Evolutionary conservation across 2,329 filamentous ascomycete species (phyloP), one percentile per base, ranked within the genome.

Genomic region (Teratosphaeria epicoccoides): DNA sequence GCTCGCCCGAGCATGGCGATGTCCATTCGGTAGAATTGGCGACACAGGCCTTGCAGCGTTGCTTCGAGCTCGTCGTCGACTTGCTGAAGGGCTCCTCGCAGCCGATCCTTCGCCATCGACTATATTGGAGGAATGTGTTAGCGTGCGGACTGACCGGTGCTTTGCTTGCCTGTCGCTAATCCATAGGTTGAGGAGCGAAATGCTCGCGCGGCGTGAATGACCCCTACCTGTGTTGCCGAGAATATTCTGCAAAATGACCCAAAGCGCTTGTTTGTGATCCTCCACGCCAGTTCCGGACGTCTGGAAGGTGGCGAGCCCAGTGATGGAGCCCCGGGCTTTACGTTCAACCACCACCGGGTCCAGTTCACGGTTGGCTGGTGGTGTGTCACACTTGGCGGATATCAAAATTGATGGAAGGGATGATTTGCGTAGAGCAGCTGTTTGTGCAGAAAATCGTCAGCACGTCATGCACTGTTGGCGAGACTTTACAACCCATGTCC

Each of bases 321-420:
- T 85, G 14, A 84, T 77, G 54, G 84, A 78, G 59, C 68, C 65
- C 57, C 71, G 74, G 37, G 85, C 87, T 57, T 79, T 74, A 47
- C 78, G 71, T 62, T 87, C 83, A 52, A 93, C 77, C 51, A 73
- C 78, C 24, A 81, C 76, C 12, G 84, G 79, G 63, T 91, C 82
- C 51, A 94, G 76, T 64, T 88, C 79, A 63, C 85, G 83, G 53
- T 81, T 74, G 52, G 80, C 77, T 56, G 84, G 80, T 46, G 84
- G 82, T 48, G 82, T 80, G 68, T 96, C 91, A 73, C 88, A 95
- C 75, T 96, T 96, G 68, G 84, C 91, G 51, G 88, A 88, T 49
- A 94, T 87, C 43, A 96, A 78, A 56, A 91, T 78, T 49, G 85
- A 85, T 7, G 90, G 88, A 37, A 95, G 71, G 23, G 78, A 77